These are phyloP conservation scores for Cutaneotrichosporon arboriforme DNA, from an alignment of 1,284 basidiomycete genomes.

Conservation along the genomic window DNA sequence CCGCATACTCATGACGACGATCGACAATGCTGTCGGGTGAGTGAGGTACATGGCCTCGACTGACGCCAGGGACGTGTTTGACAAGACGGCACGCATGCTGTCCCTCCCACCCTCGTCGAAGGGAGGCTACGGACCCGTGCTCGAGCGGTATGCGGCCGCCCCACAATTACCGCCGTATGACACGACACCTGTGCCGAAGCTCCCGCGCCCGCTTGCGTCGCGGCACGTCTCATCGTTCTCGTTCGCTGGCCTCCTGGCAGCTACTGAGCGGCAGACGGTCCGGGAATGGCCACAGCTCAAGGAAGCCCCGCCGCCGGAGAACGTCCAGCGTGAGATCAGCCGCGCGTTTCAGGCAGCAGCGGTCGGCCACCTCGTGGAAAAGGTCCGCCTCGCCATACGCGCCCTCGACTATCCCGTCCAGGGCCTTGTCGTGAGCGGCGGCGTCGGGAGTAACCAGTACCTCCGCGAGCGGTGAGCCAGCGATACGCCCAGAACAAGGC, in stretches of 20 bases:
- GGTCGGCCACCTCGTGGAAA: slow-evolving; percentile 66
- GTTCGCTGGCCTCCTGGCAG: slow-evolving; percentile 66
- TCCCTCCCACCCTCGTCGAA: slow-evolving; percentile 57
- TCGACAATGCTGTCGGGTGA: slow-evolving; percentile 67
- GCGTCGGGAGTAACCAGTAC: slow-evolving; percentile 77
- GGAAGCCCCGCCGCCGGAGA: slow-evolving; percentile 6
- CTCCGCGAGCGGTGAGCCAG: slow-evolving; percentile 58
- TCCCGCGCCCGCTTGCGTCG: slow-evolving; percentile 55
- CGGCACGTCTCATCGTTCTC: slow-evolving; percentile 58
- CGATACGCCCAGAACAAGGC: not conserved
- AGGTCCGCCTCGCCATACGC: slow-evolving; percentile 60
- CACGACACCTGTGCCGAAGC: slow-evolving; percentile 41
- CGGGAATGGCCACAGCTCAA: not conserved
- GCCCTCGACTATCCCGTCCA: slow-evolving; percentile 47
- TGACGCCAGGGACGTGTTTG: slow-evolving; percentile 58
- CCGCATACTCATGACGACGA: slow-evolving; percentile 66
- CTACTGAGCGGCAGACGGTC: slow-evolving; percentile 45
- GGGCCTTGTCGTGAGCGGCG: slow-evolving; percentile 76
- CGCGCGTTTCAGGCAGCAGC: slow-evolving; percentile 67
- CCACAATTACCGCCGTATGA: slow-evolving; percentile 27
- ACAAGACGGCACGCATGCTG: slow-evolving; percentile 70
- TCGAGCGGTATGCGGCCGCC: slow-evolving; percentile 58
- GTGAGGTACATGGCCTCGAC: slow-evolving; percentile 11
- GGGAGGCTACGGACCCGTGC: slow-evolving; percentile 64
- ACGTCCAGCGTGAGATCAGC: slow-evolving; percentile 52